Conservation (phyloP, 352 stramenopile genomes). For the Hyaloperonospora arabidopsidis region DNA sequence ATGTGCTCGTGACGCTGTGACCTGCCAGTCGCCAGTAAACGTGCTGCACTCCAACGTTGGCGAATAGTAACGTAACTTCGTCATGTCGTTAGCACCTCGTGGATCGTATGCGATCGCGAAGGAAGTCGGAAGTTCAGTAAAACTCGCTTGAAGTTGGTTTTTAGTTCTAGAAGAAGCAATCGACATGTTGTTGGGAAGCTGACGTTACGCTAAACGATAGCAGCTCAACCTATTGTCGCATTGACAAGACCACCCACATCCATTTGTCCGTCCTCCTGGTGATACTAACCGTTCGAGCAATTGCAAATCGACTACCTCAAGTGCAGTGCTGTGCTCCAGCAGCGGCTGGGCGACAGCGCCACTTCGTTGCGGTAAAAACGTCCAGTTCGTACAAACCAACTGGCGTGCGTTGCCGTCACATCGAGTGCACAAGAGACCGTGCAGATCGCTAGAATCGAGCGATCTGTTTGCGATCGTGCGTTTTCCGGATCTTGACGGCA, state of each 20-base stretch:
- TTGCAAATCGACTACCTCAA: constrained; percentile 17
- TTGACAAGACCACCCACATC: too few species aligned
- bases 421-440: constrained; percentile 3
- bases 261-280: too few species aligned
- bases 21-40: constrained; percentile 10
- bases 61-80: constrained; percentile 4
- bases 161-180: too few species aligned
- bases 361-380: constrained; percentile 3
- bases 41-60: constrained; percentile 11
- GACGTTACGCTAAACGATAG: too few species aligned
- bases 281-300: too few species aligned
- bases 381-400: constrained; percentile 2
- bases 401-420: constrained; percentile 23
- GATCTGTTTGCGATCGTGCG: too few species aligned
- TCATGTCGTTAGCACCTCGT: constrained; percentile 1
- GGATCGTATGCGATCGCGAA: background rate
- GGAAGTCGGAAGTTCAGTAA: background rate
- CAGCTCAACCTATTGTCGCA: too few species aligned
- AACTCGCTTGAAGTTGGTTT: too few species aligned
- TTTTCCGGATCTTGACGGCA: too few species aligned
- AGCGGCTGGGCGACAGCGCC: constrained; percentile 2
- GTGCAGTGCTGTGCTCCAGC: constrained; percentile 5
- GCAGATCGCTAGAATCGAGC: too few species aligned
- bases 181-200: too few species aligned
- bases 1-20: too few species aligned